Percentiles rank a stretch among this genome's conserved stretches.
Conservation (phyloP, 116 monocot species). For the Phalaenopsis hybrid region DNA sequence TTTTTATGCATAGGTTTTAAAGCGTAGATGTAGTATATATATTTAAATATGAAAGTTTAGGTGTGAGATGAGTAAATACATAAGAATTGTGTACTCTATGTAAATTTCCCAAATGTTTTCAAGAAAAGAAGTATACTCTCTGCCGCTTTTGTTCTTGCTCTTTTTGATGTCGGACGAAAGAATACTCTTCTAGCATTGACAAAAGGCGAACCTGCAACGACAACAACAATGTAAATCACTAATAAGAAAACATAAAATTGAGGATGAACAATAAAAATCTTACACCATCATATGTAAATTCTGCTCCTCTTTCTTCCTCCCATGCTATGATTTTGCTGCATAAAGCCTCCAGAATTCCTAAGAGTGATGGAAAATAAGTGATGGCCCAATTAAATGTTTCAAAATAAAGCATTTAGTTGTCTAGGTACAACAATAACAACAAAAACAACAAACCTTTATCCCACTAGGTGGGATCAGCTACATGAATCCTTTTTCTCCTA, state of each 20-base stretch:
- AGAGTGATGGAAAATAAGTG: slow-evolving; percentile 5
- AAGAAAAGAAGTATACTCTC: slow-evolving; percentile 36
- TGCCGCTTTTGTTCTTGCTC: slow-evolving; percentile 69
- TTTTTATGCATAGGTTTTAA: too few species aligned
- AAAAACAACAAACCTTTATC: too few species aligned
- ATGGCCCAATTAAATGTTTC: neutral
- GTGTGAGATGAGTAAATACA: too few species aligned
- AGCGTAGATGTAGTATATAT: too few species aligned
- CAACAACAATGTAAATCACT: neutral
- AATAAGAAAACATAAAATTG: neutral
- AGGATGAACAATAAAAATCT: neutral
- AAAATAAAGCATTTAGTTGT: neutral
- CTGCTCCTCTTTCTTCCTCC: slow-evolving; percentile 71
- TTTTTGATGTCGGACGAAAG: slow-evolving; percentile 60
- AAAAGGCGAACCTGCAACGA: slow-evolving; percentile 62
- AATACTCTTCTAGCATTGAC: slow-evolving; percentile 91
- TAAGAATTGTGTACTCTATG: too few species aligned
- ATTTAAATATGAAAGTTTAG: too few species aligned
- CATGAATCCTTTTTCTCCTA: too few species aligned
- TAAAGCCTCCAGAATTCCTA: slow-evolving; percentile 67
- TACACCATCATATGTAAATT: slow-evolving; percentile 89
- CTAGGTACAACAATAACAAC: neutral
- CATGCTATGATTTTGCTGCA: slow-evolving; percentile 54
- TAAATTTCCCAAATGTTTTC: too few species aligned
- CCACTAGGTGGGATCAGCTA: too few species aligned